Evolutionary conservation across 2,329 filamentous ascomycete genomes (phyloP), one percentile per base, ranked within the genome.

Genomic region (Zasmidium citrigriseum): DNA sequence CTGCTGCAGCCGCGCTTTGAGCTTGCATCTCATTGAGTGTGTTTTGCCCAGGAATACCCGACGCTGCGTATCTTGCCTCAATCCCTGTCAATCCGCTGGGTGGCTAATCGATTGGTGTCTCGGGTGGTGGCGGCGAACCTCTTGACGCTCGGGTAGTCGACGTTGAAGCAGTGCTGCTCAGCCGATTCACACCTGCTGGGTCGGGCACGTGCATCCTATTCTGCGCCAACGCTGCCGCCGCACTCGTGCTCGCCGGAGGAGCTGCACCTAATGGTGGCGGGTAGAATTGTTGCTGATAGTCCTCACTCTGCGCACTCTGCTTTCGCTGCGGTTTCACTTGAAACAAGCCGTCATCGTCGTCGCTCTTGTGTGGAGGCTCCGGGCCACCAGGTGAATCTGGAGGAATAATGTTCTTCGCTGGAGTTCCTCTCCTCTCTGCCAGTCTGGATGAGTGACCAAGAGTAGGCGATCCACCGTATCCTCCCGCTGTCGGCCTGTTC

Each of bases 51-150:
- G 92, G 90, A 63, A 96, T 96, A 34, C 93, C 93, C 24, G 92
- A 89, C 2, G 92, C 91, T 2, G 93, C 93, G 81, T 96, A 97
- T 55, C 92, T 86, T 52, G 91, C 90, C 73, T 96, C 93, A 67
- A 97, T 96, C 56, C 90, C 91, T 44, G 89, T 91, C 54, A 73
- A 55, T 10, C 67, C 69, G 21, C 53, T 51, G 12, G 58, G 55
- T 20, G 66, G 57, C 9, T 64, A 41, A 53, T 89, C 83, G 61
- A 93, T 83, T 27, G 95, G 91, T 0, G 95, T 98, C 73, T 98
- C 93, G 9, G 95, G 95, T 1, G 95, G 95, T 3, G 95, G 93
- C 4, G 95, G 95, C 24, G 93, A 98, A 46, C 95, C 95, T 67
- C 95, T 85, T 70, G 90, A 93, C 20, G 95, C 95, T 64, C 90